phyloP scores from a whole-genome alignment of 2,329 filamentous ascomycete species.

The Aureobasidium sp. region DNA sequence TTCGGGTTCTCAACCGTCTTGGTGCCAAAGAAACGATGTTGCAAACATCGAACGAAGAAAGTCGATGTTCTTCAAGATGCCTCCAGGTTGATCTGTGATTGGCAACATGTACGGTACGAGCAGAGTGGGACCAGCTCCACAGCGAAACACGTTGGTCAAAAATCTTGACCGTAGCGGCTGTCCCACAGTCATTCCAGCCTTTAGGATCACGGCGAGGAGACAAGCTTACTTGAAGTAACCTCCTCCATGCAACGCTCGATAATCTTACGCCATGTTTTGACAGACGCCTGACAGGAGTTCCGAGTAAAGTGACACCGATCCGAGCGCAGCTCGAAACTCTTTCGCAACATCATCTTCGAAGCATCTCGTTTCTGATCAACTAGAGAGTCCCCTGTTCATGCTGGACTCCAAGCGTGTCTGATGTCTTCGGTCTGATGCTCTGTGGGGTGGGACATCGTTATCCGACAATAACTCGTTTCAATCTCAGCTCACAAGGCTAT shows the following conservation, averaged over 20 bases:
- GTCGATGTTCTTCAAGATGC: background rate
- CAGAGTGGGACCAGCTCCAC: background rate
- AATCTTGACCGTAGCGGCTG: background rate
- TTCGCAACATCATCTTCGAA: background rate
- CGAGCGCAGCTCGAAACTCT: background rate
- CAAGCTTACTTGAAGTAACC: slow-evolving; percentile 8
- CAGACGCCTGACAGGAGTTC: background rate
- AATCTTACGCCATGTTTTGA: background rate
- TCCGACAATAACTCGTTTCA: background rate
- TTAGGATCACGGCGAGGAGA: background rate
- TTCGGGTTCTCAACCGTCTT: background rate
- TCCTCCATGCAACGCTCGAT: slow-evolving; percentile 1
- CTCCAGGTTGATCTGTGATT: background rate
- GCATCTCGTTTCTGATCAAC: background rate
- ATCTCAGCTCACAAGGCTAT: background rate
- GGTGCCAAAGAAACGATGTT: background rate
- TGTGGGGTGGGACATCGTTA: background rate
- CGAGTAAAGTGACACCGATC: background rate
- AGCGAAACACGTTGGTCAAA: background rate
- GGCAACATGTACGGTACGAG: background rate
- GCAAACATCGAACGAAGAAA: too few species aligned
- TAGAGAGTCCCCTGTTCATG: background rate
- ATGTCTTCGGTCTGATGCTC: background rate
- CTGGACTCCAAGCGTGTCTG: background rate
- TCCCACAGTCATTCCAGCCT: background rate